Conservation (phyloP, 1,284 basidiomycete species). For the Tylopilus orsonianus region DNA sequence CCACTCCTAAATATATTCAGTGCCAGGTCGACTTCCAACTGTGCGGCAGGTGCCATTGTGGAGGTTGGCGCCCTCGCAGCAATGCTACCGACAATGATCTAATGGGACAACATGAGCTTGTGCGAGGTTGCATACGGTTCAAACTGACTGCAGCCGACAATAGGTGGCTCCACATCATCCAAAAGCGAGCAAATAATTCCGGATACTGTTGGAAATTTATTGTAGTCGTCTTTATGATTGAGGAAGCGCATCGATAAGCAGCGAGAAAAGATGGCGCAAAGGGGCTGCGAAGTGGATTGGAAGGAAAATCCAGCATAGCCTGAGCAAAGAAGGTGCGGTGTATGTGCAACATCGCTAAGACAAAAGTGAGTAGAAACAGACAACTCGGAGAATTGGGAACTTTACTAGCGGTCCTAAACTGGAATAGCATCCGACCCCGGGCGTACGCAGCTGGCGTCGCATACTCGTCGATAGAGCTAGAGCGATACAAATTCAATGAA, state of each 20-base stretch:
- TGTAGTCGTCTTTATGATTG: slow-evolving; percentile 50
- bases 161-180: slow-evolving; percentile 54
- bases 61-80: slow-evolving; percentile 56
- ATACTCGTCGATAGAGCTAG: slow-evolving; percentile 45
- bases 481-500: slow-evolving; percentile 49
- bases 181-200: slow-evolving; percentile 52
- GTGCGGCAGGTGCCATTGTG: slow-evolving; percentile 56
- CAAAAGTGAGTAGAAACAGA: slow-evolving; percentile 10
- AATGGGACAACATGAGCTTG: slow-evolving; percentile 16
- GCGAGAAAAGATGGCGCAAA: slow-evolving; percentile 66
- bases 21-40: slow-evolving; percentile 54
- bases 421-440: slow-evolving; percentile 49
- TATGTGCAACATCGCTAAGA: slow-evolving; percentile 51
- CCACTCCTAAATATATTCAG: slow-evolving; percentile 55
- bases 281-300: slow-evolving; percentile 58
- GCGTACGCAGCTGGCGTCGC: slow-evolving; percentile 50
- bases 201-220: slow-evolving; percentile 55
- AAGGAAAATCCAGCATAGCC: slow-evolving; percentile 59
- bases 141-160: slow-evolving; percentile 52
- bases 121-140: not conserved
- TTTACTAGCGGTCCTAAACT: slow-evolving; percentile 49
- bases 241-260: slow-evolving; percentile 59
- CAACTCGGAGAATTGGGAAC: slow-evolving; percentile 7
- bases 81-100: slow-evolving; percentile 60
- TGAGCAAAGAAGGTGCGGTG: slow-evolving; percentile 64